phyloP scores from a whole-genome alignment of 441 rosid species.

The Brassica hybrid region DNA sequence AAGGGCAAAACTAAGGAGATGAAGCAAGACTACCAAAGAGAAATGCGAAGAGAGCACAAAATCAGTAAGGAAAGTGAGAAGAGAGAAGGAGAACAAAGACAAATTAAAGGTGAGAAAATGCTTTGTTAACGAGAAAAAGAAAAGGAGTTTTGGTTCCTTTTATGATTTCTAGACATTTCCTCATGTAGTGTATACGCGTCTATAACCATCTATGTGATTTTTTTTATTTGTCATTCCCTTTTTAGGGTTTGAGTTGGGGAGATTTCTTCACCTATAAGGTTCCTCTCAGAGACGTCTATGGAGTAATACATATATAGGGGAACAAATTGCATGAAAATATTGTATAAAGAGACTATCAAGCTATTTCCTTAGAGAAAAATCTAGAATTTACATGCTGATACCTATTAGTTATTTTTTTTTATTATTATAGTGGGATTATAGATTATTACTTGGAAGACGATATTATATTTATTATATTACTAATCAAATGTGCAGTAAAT shows the following conservation, averaged over 20 bases:
- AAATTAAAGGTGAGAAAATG: slow-evolving; percentile 26
- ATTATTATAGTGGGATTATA: not conserved
- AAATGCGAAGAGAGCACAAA: slow-evolving; percentile 35
- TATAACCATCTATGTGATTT: slow-evolving; percentile 12
- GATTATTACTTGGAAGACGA: too few relatives aligned
- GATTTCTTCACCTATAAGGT: slow-evolving; percentile 42
- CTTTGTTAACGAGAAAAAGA: slow-evolving; percentile 1
- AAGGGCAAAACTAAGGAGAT: slow-evolving; percentile 28
- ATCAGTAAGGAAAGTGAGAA: slow-evolving; percentile 40
- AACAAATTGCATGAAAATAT: not conserved
- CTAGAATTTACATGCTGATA: not conserved
- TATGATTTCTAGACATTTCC: not conserved
- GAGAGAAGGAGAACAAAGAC: slow-evolving; percentile 42
- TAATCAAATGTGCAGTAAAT: not conserved
- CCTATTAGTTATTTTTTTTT: not conserved
- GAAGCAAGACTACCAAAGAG: slow-evolving; percentile 36
- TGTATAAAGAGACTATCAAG: not conserved
- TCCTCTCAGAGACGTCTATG: slow-evolving; percentile 30
- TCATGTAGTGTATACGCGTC: slow-evolving; percentile 30
- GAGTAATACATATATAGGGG: slow-evolving; percentile 30
- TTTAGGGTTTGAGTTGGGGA: slow-evolving; percentile 45
- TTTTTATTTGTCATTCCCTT: slow-evolving; percentile 32
- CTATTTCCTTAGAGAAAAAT: not conserved
- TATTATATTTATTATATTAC: not conserved
- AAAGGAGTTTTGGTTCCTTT: not conserved